Evolutionary conservation across 257 asterid species (phyloP).

Genomic region (Nicotiana sylvestris): DNA sequence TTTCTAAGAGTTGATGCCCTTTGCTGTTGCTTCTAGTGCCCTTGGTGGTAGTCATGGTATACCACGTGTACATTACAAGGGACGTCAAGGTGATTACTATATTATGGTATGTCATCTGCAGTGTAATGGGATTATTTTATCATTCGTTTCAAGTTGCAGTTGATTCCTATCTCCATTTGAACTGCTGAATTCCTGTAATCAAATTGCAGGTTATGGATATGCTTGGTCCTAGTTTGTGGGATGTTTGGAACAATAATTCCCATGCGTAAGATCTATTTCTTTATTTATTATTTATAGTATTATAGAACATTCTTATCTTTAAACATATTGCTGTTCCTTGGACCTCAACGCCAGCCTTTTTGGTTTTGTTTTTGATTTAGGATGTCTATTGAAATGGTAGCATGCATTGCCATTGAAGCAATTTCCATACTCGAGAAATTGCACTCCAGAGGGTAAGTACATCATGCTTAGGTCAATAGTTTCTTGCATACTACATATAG

Average conservation of each 20-base stretch:
- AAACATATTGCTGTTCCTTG: background rate
- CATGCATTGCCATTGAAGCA: slow-evolving; percentile 30
- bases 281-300: background rate
- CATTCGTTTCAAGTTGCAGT: background rate
- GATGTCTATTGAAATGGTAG: slow-evolving; percentile 27
- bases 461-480: background rate
- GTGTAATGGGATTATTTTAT: background rate
- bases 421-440: slow-evolving; percentile 26
- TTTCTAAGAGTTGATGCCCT: slow-evolving; percentile 4
- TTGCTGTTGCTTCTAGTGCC: slow-evolving; percentile 29
- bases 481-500: background rate
- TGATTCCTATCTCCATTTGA: background rate
- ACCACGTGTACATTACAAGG: slow-evolving; percentile 76
- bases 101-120: slow-evolving; percentile 49
- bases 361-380: slow-evolving; percentile 8
- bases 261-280: slow-evolving; percentile 18
- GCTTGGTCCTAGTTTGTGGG: slow-evolving; percentile 31
- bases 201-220: slow-evolving; percentile 76
- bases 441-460: slow-evolving; percentile 24
- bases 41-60: slow-evolving; percentile 87
- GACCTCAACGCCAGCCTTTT: background rate
- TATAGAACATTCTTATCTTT: background rate
- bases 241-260: slow-evolving; percentile 26
- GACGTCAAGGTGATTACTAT: slow-evolving; percentile 67
- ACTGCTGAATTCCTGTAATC: background rate